Conservation (phyloP, 768 basidiomycete species). For the Mycena capillaripes region DNA sequence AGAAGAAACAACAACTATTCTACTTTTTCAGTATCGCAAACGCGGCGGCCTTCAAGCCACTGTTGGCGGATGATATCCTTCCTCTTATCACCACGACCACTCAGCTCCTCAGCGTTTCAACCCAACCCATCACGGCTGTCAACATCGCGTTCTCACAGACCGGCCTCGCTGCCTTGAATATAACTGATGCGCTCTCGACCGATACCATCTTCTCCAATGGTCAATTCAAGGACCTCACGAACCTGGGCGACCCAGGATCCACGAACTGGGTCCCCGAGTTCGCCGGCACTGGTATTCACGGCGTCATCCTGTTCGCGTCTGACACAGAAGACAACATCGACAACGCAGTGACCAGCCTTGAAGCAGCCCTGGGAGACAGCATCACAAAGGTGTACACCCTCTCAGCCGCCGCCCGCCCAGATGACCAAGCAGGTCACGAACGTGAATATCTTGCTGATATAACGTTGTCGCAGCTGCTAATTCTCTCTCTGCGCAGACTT, state of each 20-base stretch:
- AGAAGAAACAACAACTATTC: slow-evolving; percentile 67
- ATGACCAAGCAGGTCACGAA: slow-evolving; percentile 41
- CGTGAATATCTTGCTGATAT: slow-evolving; percentile 33
- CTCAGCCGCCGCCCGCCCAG: slow-evolving; percentile 41
- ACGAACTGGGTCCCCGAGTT: slow-evolving; percentile 33
- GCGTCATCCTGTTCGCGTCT: slow-evolving; percentile 37
- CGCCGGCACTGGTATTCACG: slow-evolving; percentile 31
- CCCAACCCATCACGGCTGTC: slow-evolving; percentile 50
- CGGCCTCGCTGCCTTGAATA: slow-evolving; percentile 11
- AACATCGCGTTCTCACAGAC: slow-evolving; percentile 29
- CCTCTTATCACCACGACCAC: slow-evolving; percentile 62
- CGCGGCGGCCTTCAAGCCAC: slow-evolving; percentile 56
- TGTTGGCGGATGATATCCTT: slow-evolving; percentile 53
- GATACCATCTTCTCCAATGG: slow-evolving; percentile 10
- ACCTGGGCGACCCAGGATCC: slow-evolving; percentile 18
- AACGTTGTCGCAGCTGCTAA: slow-evolving; percentile 33
- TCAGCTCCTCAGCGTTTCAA: slow-evolving; percentile 51
- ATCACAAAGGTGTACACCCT: slow-evolving; percentile 36
- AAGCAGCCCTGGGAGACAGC: slow-evolving; percentile 27
- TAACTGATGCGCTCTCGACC: slow-evolving; percentile 20
- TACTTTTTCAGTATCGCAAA: slow-evolving; percentile 67
- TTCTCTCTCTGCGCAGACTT: slow-evolving; percentile 33
- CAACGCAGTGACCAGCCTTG: slow-evolving; percentile 19
- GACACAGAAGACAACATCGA: slow-evolving; percentile 33
- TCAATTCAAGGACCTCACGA: neutral